Base-by-base conservation (phyloP, 1,284 basidiomycete genomes). In the Spongiforma sp. region DNA sequence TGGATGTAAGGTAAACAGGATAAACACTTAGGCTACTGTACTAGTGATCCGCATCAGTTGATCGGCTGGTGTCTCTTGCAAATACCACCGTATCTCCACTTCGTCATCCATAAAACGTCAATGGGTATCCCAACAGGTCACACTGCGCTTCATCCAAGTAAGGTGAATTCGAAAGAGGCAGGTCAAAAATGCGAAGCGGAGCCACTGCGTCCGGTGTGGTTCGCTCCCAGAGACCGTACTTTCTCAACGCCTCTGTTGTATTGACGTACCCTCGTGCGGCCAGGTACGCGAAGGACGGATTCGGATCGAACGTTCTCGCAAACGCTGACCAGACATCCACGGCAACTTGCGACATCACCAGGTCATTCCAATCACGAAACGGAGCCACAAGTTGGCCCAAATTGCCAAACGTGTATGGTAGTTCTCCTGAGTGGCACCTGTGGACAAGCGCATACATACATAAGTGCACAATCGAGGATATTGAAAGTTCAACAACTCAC, bases 311-410 rank as follows among this genome's bases (percentile, higher is more conserved):
- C 19, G 77, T 78, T 57, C 80, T 75, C 21, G 77, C 79, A 65
- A 82, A 83, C 6, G 76, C 67, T 0, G 78, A 71, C 81, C 80
- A 83, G 30, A 71, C 63, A 63, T 82, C 81, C 33, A 78, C 62
- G 37, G 68, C 70, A 60, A 76, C 68, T 67, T 81, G 80, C 65
- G 75, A 75, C 69, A 80, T 75, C 5, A 75, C 75, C 26, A 81
- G 72, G 64, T 81, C 81, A 39, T 73, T 66, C 33, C 69, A 71
- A 66, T 82, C 80, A 28, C 80, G 79, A 68, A 77, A 80, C 3
- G 78, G 77, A 10, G 68, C 69, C n/a, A 68, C 69, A 24, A 54
- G 63, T 48, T 73, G 72, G 7, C 76, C 75, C 19, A 80, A 66
- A 2, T 71, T 76, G 26, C 78, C 80, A 63, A 80, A 82, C 52